Conservation (phyloP, 345 rosid genomes). For the Citrus medica region DNA sequence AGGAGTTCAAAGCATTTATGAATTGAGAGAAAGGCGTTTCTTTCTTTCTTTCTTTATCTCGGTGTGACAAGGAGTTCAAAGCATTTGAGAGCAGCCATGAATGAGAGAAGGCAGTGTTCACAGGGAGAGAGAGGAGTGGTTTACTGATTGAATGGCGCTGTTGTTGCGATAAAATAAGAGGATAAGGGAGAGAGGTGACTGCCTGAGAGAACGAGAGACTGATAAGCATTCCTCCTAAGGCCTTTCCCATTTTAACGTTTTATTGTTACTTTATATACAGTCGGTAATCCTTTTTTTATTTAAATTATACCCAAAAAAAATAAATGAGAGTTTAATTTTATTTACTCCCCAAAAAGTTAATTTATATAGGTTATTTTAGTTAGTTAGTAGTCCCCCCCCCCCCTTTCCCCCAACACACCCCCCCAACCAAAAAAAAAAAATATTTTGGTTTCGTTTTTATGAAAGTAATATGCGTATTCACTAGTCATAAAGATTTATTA, state of each 20-base stretch:
- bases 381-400: no score
- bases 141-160: neutral
- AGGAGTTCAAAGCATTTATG: neutral
- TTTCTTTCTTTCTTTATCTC: neutral
- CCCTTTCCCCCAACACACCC: no score
- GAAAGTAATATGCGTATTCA: no score
- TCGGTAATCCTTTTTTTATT: no score
- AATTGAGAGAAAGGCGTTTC: neutral
- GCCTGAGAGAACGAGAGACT: neutral
- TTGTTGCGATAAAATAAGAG: slow-evolving; percentile 1
- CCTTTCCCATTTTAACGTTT: neutral
- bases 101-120: neutral
- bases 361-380: no score
- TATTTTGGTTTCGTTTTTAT: no score
- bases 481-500: accelerated
- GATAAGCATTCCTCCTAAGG: neutral
- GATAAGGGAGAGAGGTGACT: slow-evolving; percentile 2
- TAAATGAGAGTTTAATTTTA: no score
- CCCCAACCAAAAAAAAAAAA: no score
- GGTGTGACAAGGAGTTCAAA: neutral
- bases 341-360: no score
- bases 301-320: no score
- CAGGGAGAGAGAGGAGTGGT: neutral
- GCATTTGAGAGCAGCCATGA: neutral
- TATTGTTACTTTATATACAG: no score